Conservation (phyloP, 306 rosid species). For the Carpinus fangiana region DNA sequence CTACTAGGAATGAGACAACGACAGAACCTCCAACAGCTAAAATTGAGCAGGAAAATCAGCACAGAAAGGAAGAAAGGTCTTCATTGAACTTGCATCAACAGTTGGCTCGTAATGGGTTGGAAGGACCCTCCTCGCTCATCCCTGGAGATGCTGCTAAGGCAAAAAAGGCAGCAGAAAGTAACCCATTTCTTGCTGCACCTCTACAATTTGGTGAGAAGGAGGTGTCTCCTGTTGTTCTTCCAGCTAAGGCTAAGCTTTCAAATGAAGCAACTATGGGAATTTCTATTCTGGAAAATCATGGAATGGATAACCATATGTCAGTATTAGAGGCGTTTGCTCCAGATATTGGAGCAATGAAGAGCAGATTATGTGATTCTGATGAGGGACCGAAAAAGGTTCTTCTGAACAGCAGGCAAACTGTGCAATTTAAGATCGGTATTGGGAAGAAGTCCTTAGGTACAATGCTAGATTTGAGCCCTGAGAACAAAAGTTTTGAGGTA, state of each 20-base stretch:
- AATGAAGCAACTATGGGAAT: constrained; percentile 29
- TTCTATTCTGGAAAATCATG: constrained; percentile 40
- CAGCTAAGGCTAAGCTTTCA: constrained; percentile 59
- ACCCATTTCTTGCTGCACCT: constrained; percentile 76
- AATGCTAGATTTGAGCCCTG: constrained; percentile 37
- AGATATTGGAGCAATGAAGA: constrained; percentile 73
- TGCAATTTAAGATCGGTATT: constrained; percentile 69
- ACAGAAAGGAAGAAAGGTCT: constrained; percentile 42
- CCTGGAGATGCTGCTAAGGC: constrained; percentile 47
- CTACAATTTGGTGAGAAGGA: constrained; percentile 72
- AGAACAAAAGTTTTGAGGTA: constrained; percentile 44
- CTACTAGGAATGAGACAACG: constrained; percentile 35
- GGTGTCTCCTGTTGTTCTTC: constrained; percentile 57
- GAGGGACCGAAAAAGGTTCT: constrained; percentile 41
- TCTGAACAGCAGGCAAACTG: constrained; percentile 52
- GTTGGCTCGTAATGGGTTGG: constrained; percentile 47
- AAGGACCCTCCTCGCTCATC: constrained; percentile 41
- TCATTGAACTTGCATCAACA: constrained; percentile 53
- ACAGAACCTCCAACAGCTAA: constrained; percentile 34
- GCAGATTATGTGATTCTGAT: constrained; percentile 33
- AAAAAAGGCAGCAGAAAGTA: constrained; percentile 50
- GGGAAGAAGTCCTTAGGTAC: constrained; percentile 57
- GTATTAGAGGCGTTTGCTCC: constrained; percentile 77
- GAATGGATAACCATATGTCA: constrained; percentile 46
- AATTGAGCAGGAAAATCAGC: constrained; percentile 52